Evolutionary conservation across 1,139 yeast species (phyloP), one percentile per base, ranked within the genome.

Genomic region (Yamadazyma taylorii): DNA sequence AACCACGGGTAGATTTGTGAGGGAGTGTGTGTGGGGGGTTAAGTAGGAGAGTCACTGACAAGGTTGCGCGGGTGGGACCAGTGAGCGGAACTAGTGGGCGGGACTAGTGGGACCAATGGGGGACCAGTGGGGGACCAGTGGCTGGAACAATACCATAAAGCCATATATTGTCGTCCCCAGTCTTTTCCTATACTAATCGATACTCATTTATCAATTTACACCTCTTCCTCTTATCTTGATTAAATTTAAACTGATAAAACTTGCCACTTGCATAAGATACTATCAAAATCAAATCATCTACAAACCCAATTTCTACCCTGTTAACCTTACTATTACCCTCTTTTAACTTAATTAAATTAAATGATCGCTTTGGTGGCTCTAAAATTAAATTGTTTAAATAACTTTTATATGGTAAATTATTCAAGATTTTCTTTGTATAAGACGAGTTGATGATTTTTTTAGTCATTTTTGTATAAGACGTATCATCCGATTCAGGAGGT

Each of bases 351-450:
- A 70, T 63, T 39, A 57, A 69, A 14, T 74, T 73, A 55, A 69
- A 71, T 4, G 74, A 68, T 26, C 77, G 47, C 35, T 63, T 51
- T 2, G 77, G 76, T 2, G 75, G 74, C 39, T 66, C 72, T 68
- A 73, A 62, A 11, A 69, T 63, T 36, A 70, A 53, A 45, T 69
- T 70, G 33, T 68, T 71, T 38, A 70, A 48, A 46, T 69, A 69
- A 38, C 67, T 63, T 40, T 62, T 63, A 45, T 70, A 70, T 2
- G 77, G 77, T 10, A 71, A 52, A 24, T 62, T 66, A 36, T 64
- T 66, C 30, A 70, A 60, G 25, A 71, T 45, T 33, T 65, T 58
- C 47, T 63, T 61, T 17, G 76, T 66, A 44, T 69, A 70, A 30
- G 45, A 59, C 32, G 64, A 66, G 39, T 65, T 63, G 30, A 63